Percentiles rank a stretch among this genome's conserved stretches.
phyloP scores from a whole-genome alignment of 305 asterid genomes.

The Rubia occidens region DNA sequence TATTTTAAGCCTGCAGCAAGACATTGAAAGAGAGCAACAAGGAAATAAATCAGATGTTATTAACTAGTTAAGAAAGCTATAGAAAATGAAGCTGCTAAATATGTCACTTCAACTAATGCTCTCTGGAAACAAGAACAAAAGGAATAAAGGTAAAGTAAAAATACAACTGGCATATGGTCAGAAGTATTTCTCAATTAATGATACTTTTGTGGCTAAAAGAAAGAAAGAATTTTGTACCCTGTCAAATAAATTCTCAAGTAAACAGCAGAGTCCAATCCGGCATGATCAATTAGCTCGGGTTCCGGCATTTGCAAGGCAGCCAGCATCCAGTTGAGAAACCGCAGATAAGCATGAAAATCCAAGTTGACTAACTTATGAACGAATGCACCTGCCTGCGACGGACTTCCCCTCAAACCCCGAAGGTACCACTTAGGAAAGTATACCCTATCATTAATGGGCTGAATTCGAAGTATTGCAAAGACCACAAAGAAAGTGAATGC shows the following conservation, averaged over 20 bases:
- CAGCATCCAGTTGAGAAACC: conserved; percentile 90
- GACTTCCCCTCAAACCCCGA: conserved; percentile 67
- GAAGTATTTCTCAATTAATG: background rate
- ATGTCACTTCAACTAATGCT: background rate
- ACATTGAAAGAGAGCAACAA: conserved; percentile 12
- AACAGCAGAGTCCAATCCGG: conserved; percentile 89
- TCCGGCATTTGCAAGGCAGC: conserved; percentile 91
- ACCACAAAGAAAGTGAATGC: conserved; percentile 70
- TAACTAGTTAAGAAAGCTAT: background rate
- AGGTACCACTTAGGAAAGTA: conserved; percentile 97
- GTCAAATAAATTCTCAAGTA: conserved; percentile 87
- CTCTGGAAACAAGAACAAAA: background rate
- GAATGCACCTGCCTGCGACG: conserved; percentile 52
- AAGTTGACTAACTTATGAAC: conserved; percentile 67
- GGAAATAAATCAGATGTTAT: conserved; percentile 3
- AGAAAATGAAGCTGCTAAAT: background rate
- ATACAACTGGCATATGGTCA: background rate
- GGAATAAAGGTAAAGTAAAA: background rate
- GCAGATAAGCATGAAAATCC: conserved; percentile 64
- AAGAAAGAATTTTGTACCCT: conserved; percentile 39
- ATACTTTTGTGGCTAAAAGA: background rate
- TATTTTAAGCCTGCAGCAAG: conserved; percentile 62
- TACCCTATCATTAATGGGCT: conserved; percentile 84
- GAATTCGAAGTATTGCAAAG: conserved; percentile 81
- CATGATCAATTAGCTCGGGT: conserved; percentile 85